Evolutionary conservation across 2,329 filamentous ascomycete genomes (phyloP).

Genomic region (Phialophora macrospora): DNA sequence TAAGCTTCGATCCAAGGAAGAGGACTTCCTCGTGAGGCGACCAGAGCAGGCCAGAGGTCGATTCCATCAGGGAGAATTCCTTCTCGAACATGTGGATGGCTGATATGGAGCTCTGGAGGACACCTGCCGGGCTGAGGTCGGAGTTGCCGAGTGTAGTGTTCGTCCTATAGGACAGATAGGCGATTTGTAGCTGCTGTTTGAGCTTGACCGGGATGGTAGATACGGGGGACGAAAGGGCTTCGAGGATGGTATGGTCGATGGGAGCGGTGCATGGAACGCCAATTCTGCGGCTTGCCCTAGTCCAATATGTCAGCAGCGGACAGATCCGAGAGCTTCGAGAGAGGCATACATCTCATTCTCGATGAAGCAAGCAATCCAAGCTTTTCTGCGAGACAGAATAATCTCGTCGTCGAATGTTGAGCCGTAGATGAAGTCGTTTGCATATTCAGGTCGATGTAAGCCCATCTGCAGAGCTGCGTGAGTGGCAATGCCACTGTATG

Average conservation of each 20-base stretch:
- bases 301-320: constrained; percentile 4
- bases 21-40: constrained; percentile 18
- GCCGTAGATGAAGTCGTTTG: constrained; percentile 20
- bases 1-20: constrained; percentile 15
- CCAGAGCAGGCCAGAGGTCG: constrained; percentile 15
- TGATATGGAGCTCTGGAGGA: constrained; percentile 19
- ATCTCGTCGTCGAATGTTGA: constrained; percentile 18
- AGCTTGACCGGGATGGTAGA: constrained; percentile 10
- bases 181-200: constrained; percentile 20
- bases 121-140: constrained; percentile 18
- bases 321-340: not conserved
- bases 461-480: constrained; percentile 19
- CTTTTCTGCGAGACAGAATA: constrained; percentile 15
- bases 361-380: constrained; percentile 21
- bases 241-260: constrained; percentile 22
- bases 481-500: constrained; percentile 19
- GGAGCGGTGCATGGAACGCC: constrained; percentile 20
- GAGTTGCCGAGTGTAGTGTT: constrained; percentile 18
- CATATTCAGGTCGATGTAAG: constrained; percentile 18
- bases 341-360: constrained; percentile 19
- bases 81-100: constrained; percentile 23
- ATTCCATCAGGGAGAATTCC: constrained; percentile 19
- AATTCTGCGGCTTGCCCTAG: constrained; percentile 18
- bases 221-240: constrained; percentile 16
- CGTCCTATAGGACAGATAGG: constrained; percentile 18